These are phyloP conservation scores for Botrytis aclada DNA, from an alignment of 2,329 filamentous ascomycete genomes.

Conservation along the genomic window DNA sequence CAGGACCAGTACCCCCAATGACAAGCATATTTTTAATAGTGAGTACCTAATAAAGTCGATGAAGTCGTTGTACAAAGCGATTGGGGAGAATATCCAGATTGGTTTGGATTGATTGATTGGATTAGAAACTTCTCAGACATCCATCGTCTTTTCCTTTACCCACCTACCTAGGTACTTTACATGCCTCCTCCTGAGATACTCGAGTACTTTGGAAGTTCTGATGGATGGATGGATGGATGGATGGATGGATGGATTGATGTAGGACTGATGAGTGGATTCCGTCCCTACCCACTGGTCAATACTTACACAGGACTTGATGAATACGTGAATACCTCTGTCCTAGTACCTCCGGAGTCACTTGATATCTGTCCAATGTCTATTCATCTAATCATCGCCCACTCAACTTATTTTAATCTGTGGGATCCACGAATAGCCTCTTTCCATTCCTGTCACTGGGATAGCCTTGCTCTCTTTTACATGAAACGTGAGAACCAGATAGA, in stretches of 20 bases:
- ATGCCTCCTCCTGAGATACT: background rate
- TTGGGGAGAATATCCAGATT: background rate
- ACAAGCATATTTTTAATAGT: background rate
- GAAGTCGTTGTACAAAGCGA: background rate
- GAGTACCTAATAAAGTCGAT: background rate
- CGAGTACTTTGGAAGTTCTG: background rate
- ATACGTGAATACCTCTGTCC: background rate
- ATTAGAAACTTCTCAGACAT: background rate
- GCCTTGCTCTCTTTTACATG: background rate
- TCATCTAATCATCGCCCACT: background rate
- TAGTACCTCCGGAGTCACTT: background rate
- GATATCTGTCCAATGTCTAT: too few species aligned
- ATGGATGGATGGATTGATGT: background rate
- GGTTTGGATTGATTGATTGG: background rate
- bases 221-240: too few species aligned
- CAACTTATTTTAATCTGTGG: background rate
- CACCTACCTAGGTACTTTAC: background rate
- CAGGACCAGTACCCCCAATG: background rate
- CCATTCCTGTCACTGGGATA: background rate
- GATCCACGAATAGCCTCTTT: background rate
- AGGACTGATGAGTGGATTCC: background rate
- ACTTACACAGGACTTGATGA: background rate
- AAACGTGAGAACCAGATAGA: background rate
- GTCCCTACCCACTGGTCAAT: background rate
- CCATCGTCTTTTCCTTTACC: background rate